Evolutionary conservation across 2,329 filamentous ascomycete genomes (phyloP).

Genomic region (Ramichloridium luteum): DNA sequence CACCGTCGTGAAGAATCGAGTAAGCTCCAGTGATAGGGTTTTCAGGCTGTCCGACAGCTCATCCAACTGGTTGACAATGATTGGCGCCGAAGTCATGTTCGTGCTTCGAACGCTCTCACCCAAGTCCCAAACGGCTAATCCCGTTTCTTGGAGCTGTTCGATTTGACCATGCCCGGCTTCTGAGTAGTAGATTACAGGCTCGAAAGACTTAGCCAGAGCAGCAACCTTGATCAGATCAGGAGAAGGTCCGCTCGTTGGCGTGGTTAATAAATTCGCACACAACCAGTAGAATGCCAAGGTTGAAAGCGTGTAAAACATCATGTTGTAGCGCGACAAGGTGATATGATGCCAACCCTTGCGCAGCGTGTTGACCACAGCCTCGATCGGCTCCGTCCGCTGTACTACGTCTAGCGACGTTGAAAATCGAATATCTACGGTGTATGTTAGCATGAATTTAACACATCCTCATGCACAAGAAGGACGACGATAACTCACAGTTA

Average conservation of each 20-base stretch:
- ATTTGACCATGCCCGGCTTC: conserved; percentile 81
- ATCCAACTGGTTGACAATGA: conserved; percentile 77
- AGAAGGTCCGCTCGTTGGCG: conserved; percentile 53
- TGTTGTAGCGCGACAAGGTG: conserved; percentile 58
- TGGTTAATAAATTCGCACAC: conserved; percentile 55
- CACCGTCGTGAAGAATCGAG: conserved; percentile 83
- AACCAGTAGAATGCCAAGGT: conserved; percentile 53
- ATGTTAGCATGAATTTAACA: conserved; percentile 7
- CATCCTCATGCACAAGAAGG: conserved; percentile 4
- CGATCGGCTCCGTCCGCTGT: conserved; percentile 73
- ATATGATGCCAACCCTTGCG: conserved; percentile 47
- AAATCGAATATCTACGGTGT: conserved; percentile 64
- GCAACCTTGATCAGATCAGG: conserved; percentile 87
- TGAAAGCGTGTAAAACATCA: conserved; percentile 49
- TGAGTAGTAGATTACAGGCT: conserved; percentile 88
- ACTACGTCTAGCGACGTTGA: conserved; percentile 78
- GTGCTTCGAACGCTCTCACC: conserved; percentile 79
- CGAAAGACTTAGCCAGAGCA: conserved; percentile 77
- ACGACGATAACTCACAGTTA: conserved; percentile 23
- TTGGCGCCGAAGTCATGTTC: conserved; percentile 79
- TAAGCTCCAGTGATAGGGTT: conserved; percentile 71
- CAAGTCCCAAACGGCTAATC: conserved; percentile 87
- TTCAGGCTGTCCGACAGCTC: conserved; percentile 77
- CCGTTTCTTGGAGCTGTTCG: conserved; percentile 77
- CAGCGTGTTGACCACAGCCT: conserved; percentile 54